These are phyloP conservation scores for Dictyostelium brefeldianum DNA, from an alignment of 78 protist species.

Conservation along the genomic window DNA sequence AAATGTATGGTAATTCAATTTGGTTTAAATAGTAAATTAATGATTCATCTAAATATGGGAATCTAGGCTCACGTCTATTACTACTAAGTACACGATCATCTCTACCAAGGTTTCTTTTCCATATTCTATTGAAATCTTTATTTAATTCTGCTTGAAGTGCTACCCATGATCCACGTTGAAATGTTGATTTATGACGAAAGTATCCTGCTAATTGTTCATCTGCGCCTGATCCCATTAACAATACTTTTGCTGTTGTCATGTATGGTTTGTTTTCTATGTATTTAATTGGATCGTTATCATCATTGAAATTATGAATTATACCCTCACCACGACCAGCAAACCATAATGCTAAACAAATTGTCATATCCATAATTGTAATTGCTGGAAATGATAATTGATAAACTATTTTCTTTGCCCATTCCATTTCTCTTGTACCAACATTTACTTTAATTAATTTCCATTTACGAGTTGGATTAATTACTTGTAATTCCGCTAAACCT, in stretches of 20 bases:
- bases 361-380: constrained; percentile 93
- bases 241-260: constrained; percentile 77
- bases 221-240: constrained; percentile 95
- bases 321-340: constrained; percentile 89
- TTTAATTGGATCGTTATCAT: background rate
- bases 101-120: constrained; percentile 93
- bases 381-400: constrained; percentile 36
- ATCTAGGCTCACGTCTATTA: constrained; percentile 90
- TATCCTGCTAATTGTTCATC: constrained; percentile 96
- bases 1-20: constrained; percentile 47
- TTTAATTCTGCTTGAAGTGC: constrained; percentile 85
- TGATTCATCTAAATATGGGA: constrained; percentile 90
- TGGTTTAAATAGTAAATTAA: constrained; percentile 46
- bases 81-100: constrained; percentile 94
- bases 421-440: constrained; percentile 41
- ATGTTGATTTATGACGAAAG: constrained; percentile 86
- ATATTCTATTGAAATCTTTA: constrained; percentile 84
- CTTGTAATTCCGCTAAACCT: constrained; percentile 55
- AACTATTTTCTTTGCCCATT: constrained; percentile 51
- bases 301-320: background rate
- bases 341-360: constrained; percentile 93
- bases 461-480: background rate
- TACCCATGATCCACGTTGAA: constrained; percentile 62
- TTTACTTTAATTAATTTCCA: constrained; percentile 79
- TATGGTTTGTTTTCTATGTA: background rate